Percentiles rank a stretch among this genome's conserved stretches.
Conservation (phyloP, 345 rosid species). For the Citrus sp. region DNA sequence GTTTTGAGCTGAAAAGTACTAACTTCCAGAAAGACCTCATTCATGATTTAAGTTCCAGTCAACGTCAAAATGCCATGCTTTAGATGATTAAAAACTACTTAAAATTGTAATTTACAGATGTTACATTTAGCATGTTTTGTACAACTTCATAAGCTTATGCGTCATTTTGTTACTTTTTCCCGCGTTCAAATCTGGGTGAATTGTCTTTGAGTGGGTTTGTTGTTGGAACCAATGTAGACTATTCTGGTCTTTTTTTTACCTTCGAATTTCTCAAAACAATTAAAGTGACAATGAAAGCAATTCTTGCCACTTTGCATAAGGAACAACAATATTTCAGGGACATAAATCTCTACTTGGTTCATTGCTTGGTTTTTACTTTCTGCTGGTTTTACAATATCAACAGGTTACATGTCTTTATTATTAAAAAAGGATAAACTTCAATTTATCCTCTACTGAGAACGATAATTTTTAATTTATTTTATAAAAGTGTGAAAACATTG, state of each 20-base stretch:
- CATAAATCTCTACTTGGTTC: background rate
- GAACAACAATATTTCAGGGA: background rate
- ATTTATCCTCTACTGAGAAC: too few species aligned
- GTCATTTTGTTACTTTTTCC: background rate
- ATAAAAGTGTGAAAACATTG: too few species aligned
- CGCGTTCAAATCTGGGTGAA: background rate
- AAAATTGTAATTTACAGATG: background rate
- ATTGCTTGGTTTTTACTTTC: background rate
- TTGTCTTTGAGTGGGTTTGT: too few species aligned
- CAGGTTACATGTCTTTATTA: background rate
- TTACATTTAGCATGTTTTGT: background rate
- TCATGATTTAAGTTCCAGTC: background rate
- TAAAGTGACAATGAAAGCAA: background rate
- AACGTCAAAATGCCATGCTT: background rate
- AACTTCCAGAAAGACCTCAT: background rate
- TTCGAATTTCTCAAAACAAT: background rate
- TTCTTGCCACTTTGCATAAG: background rate
- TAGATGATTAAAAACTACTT: background rate
- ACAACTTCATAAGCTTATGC: background rate
- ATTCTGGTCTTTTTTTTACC: background rate
- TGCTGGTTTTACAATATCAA: background rate
- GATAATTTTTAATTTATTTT: too few species aligned
- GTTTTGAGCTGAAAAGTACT: too few species aligned
- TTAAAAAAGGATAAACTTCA: too few species aligned
- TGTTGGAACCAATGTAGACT: background rate